phyloP scores from a whole-genome alignment of 2,329 filamentous ascomycete genomes.

The Byssoonygena ceratinophila region DNA sequence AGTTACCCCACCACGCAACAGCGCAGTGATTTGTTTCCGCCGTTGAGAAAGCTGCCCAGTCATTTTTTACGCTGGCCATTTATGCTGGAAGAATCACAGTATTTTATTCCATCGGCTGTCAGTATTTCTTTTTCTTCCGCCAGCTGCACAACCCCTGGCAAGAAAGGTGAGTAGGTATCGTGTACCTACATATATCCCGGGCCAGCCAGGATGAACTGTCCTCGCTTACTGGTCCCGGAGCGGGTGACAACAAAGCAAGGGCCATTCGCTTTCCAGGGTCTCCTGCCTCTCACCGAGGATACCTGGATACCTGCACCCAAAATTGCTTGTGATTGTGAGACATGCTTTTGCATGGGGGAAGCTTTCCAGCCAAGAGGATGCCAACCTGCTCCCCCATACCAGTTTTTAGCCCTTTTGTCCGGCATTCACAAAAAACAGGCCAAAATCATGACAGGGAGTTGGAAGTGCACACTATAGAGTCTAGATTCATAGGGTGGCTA shows the following conservation, averaged over 20 bases:
- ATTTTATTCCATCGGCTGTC: no score
- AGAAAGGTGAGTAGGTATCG: neutral
- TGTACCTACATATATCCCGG: neutral
- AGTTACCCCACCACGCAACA: no score
- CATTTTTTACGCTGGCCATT: no score
- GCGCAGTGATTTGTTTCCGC: no score
- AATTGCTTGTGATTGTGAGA: constrained; percentile 7
- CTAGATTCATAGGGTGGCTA: no score
- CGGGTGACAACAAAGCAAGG: neutral
- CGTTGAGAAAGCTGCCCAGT: no score
- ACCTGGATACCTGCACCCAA: no score
- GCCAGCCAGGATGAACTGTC: neutral
- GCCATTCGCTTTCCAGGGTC: no score
- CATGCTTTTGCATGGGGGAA: neutral
- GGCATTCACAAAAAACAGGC: neutral
- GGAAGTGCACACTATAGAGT: no score
- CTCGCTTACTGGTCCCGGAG: neutral
- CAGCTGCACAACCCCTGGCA: neutral
- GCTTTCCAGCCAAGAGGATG: constrained; percentile 7
- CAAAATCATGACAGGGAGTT: neutral
- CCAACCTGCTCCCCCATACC: neutral
- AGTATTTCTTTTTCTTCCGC: no score
- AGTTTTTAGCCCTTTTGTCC: neutral
- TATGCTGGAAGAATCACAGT: no score
- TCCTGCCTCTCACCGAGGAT: no score